Evolutionary conservation across 768 basidiomycete genomes (phyloP), one percentile per base, ranked within the genome.

Genomic region (Russula vinacea): DNA sequence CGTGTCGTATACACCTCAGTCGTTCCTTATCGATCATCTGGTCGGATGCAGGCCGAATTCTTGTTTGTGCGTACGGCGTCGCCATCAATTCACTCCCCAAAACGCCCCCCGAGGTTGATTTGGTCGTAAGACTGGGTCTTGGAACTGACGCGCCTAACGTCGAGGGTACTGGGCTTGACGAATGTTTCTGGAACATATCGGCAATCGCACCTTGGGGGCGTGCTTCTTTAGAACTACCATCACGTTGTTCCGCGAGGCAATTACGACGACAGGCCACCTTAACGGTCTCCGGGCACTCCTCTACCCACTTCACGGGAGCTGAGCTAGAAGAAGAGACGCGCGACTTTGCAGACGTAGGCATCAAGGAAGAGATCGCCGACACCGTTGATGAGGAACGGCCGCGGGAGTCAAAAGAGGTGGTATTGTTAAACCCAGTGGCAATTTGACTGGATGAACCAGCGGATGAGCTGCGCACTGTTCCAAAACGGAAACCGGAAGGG

Each of bases 21-120:
- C 85, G 76, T 47, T 74, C 74, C 52, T 71, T 76, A 1, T 79
- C 80, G 7, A 84, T 74, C 69, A 82, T 71, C 72, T 87, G 85
- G 70, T 92, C 90, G 0, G 86, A 87, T 58, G 84, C 67, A 0
- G 89, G 88, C 16, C 89, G 77, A 1, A 76, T 74, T 13, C 88
- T 78, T 0, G 76, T 71, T 52, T 77, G 78, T 74, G 74, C 77
- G 24, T 69, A 45, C 0, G 80, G 79, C 0, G 80, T 79, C 54
- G 56, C 33, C 60, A 54, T 19, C 5, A 33, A n/a, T 7, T 32
- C 63, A 19, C 60, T 60, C 32, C 74, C 67, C 72, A 3, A 62
- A 69, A 70, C 83, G 68, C 85, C 84, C 10, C 73, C 72, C 1
- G 83, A 84, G 2, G 84, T 82, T 67, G 78, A 80, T 70, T 86